phyloP scores from a whole-genome alignment of 176 grass and related monocot genomes.

The Triticum turgidum region DNA sequence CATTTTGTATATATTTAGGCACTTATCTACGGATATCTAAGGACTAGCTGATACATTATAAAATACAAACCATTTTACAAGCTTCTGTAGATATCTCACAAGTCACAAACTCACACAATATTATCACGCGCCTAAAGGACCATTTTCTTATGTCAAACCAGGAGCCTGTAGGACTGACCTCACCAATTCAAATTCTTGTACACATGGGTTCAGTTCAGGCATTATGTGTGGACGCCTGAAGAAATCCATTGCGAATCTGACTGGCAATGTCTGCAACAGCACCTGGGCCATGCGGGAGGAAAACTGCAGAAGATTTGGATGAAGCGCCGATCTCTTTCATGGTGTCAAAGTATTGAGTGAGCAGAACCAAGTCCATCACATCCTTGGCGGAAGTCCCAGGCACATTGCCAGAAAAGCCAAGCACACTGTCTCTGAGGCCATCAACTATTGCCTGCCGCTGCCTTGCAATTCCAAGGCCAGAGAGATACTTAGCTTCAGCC shows the following conservation, averaged over 20 bases:
- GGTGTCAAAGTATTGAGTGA: slow-evolving; percentile 40
- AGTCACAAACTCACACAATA: background rate
- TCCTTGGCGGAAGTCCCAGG: slow-evolving; percentile 50
- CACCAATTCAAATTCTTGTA: slow-evolving; percentile 5
- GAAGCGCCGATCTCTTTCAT: slow-evolving; percentile 49
- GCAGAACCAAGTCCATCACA: slow-evolving; percentile 44
- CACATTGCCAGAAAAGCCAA: slow-evolving; percentile 44
- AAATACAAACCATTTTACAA: slow-evolving; percentile 23
- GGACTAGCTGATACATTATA: background rate
- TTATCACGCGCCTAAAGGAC: slow-evolving; percentile 6
- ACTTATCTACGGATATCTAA: background rate
- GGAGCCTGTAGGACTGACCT: background rate
- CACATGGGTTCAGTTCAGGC: background rate
- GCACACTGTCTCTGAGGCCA: slow-evolving; percentile 41
- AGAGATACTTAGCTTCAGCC: slow-evolving; percentile 44
- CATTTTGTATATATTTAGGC: slow-evolving; percentile 11
- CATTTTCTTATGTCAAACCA: slow-evolving; percentile 2
- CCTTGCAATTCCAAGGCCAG: slow-evolving; percentile 43
- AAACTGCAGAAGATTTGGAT: slow-evolving; percentile 48
- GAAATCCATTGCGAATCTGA: slow-evolving; percentile 40
- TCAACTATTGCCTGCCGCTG: slow-evolving; percentile 51
- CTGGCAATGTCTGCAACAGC: slow-evolving; percentile 44
- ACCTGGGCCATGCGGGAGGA: slow-evolving; percentile 49
- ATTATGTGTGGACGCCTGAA: slow-evolving; percentile 29
- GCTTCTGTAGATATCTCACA: slow-evolving; percentile 1